phyloP scores from a whole-genome alignment of 2,329 filamentous ascomycete genomes.

The Pseudogymnoascus pannorum region DNA sequence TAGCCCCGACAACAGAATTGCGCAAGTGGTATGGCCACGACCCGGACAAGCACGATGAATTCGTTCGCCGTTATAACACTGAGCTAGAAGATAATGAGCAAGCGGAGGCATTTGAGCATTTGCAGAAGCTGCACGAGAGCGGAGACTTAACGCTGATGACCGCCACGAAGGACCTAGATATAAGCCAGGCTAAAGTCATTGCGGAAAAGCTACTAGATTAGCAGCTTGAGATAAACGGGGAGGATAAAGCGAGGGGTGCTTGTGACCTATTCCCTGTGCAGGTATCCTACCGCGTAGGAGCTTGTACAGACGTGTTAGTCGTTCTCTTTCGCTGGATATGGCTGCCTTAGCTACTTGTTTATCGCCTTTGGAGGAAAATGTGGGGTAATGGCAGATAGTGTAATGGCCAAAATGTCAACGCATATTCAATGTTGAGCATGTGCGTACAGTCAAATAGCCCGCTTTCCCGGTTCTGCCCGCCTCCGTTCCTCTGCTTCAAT shows the following conservation, averaged over 20 bases:
- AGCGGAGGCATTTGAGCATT: conserved; percentile 1
- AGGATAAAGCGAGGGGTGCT: neutral
- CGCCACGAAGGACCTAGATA: neutral
- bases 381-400: no score
- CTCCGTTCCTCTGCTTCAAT: no score
- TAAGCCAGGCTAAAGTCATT: neutral
- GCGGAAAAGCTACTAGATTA: neutral
- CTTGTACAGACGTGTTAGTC: no score
- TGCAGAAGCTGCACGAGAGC: neutral
- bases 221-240: neutral
- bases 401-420: no score
- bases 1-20: neutral
- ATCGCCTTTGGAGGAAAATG: no score
- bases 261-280: neutral
- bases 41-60: neutral
- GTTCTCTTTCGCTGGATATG: no score
- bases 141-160: neutral
- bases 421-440: no score
- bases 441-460: no score
- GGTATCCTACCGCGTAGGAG: neutral
- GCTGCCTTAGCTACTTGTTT: no score
- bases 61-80: neutral
- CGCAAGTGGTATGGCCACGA: conserved; percentile 2
- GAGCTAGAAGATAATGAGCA: neutral
- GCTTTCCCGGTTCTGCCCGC: no score